Evolutionary conservation across 2,329 filamentous ascomycete genomes (phyloP).

Genomic region (Penicillium frequentans): DNA sequence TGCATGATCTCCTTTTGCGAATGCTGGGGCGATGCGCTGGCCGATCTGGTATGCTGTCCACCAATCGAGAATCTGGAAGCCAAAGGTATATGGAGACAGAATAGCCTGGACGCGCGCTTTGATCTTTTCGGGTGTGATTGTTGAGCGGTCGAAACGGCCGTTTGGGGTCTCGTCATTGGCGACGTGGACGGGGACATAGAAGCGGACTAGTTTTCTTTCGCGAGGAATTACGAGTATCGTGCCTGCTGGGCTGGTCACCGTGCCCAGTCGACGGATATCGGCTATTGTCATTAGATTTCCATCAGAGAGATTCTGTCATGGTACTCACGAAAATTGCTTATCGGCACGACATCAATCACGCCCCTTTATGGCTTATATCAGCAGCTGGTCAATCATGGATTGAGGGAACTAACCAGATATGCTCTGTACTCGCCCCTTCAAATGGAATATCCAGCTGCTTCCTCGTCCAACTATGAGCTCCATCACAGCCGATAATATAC

Average conservation of each 20-base stretch:
- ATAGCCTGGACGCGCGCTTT: slow-evolving; percentile 16
- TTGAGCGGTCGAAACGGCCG: slow-evolving; percentile 19
- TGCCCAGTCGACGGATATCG: slow-evolving; percentile 57
- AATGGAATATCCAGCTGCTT: slow-evolving; percentile 58
- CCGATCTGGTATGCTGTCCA: slow-evolving; percentile 25
- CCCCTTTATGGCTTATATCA: slow-evolving; percentile 30
- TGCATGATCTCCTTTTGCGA: slow-evolving; percentile 14
- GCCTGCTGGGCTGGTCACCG: slow-evolving; percentile 57
- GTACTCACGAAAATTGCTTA: slow-evolving; percentile 41
- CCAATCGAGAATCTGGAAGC: slow-evolving; percentile 20
- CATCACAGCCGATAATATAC: slow-evolving; percentile 69
- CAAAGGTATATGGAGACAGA: slow-evolving; percentile 19
- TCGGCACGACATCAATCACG: slow-evolving; percentile 53
- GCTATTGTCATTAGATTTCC: slow-evolving; percentile 21
- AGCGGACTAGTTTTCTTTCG: slow-evolving; percentile 20
- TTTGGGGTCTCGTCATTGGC: slow-evolving; percentile 8
- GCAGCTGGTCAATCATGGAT: neutral
- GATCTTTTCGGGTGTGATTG: slow-evolving; percentile 19
- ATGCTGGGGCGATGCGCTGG: slow-evolving; percentile 18
- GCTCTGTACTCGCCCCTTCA: slow-evolving; percentile 53
- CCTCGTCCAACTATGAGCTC: slow-evolving; percentile 66
- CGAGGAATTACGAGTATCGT: slow-evolving; percentile 33
- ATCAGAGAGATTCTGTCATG: neutral
- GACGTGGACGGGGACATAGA: slow-evolving; percentile 24
- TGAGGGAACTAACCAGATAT: slow-evolving; percentile 32